Conservation (phyloP, 2,329 filamentous ascomycete genomes). For the Pyrenophora graminea region DNA sequence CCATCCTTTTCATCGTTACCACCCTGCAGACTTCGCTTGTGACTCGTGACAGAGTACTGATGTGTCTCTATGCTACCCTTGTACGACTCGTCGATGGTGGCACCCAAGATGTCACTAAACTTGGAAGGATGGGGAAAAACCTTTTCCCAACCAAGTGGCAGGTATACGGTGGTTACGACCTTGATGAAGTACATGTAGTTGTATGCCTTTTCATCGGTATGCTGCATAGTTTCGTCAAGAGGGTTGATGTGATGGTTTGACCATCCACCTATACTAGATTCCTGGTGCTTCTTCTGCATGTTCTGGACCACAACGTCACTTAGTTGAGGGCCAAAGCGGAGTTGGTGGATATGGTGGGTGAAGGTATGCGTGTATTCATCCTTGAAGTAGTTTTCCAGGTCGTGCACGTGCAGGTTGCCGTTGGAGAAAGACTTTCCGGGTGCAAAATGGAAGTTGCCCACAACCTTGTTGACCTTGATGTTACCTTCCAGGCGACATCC, state of each 20-base stretch:
- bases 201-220: conserved; percentile 78
- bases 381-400: conserved; percentile 93
- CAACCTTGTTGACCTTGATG: conserved; percentile 95
- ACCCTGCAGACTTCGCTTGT: conserved; percentile 84
- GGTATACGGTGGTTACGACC: conserved; percentile 93
- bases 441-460: conserved; percentile 98
- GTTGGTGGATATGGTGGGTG: conserved; percentile 81
- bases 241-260: conserved; percentile 92
- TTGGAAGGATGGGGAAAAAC: conserved; percentile 42
- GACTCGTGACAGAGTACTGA: conserved; percentile 96
- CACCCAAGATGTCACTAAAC: conserved; percentile 58
- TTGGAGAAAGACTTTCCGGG: conserved; percentile 95
- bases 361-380: conserved; percentile 76
- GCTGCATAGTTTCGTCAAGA: conserved; percentile 77
- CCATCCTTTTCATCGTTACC: conserved; percentile 85
- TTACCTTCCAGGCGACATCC: conserved; percentile 92
- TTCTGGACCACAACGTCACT: conserved; percentile 66
- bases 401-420: conserved; percentile 96
- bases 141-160: conserved; percentile 86
- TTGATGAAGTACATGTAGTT: conserved; percentile 99
- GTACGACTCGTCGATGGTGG: conserved; percentile 56
- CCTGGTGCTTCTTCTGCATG: conserved; percentile 52
- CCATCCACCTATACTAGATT: conserved; percentile 67
- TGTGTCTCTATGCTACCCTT: conserved; percentile 93
- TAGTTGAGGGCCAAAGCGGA: conserved; percentile 91